Conservation (phyloP, 768 basidiomycete genomes). For the Tylopilus subfusipes region DNA sequence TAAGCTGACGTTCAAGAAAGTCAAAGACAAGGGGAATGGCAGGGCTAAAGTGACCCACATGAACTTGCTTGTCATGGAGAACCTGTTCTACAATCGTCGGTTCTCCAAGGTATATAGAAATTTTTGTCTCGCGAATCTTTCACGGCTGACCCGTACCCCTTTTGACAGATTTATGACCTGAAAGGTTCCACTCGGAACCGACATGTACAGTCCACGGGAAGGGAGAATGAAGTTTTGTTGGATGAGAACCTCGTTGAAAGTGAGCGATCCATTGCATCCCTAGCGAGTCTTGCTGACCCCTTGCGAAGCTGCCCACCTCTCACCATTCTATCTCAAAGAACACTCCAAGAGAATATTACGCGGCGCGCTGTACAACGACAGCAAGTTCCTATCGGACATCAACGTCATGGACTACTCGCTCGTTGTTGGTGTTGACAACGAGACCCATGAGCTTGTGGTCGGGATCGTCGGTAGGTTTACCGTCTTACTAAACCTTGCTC, state of each 20-base stretch:
- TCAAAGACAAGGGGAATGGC: constrained; percentile 56
- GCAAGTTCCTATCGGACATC: constrained; percentile 88
- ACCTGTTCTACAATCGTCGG: constrained; percentile 87
- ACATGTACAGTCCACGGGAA: constrained; percentile 84
- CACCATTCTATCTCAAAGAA: constrained; percentile 94
- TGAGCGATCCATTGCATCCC: constrained; percentile 33
- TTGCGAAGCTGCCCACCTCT: constrained; percentile 68
- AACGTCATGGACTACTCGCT: constrained; percentile 99
- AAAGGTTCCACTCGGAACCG: constrained; percentile 96
- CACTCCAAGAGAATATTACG: constrained; percentile 91
- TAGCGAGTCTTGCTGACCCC: constrained; percentile 7
- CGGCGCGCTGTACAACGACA: constrained; percentile 91
- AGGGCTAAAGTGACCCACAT: constrained; percentile 83
- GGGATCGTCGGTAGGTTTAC: constrained; percentile 86
- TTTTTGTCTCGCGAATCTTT: neutral
- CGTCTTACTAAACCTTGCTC: neutral
- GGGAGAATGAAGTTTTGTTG: constrained; percentile 88
- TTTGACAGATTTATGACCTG: constrained; percentile 85
- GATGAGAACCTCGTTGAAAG: constrained; percentile 96
- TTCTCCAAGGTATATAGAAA: constrained; percentile 69
- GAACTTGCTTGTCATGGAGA: constrained; percentile 98
- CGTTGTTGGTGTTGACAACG: constrained; percentile 90
- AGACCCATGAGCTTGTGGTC: constrained; percentile 85
- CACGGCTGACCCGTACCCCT: neutral
- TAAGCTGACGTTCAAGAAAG: constrained; percentile 86